phyloP scores from a whole-genome alignment of 352 stramenopile genomes.

The Phytophthora idaei region DNA sequence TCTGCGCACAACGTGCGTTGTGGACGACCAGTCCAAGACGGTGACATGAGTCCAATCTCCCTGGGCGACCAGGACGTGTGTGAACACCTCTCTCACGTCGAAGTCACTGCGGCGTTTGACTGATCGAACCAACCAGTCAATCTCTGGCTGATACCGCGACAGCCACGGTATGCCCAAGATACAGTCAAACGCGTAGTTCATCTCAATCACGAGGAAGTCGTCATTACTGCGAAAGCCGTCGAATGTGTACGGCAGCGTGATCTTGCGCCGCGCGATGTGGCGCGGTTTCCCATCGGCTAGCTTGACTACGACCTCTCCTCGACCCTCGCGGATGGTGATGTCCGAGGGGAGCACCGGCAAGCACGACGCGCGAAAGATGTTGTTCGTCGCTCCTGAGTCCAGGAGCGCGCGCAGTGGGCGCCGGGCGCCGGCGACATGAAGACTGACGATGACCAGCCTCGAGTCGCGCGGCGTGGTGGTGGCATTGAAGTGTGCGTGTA shows the following conservation, averaged over 20 bases:
- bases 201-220: conserved; percentile 2
- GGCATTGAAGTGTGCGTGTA: neutral
- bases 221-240: neutral
- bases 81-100: neutral
- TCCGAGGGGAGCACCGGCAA: neutral
- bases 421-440: no score
- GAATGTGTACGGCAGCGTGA: neutral
- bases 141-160: neutral
- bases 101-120: neutral
- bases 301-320: conserved; percentile 6
- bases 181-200: conserved; percentile 32
- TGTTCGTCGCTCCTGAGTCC: neutral
- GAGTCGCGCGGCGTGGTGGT: no score
- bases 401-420: no score
- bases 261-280: conserved; percentile 1
- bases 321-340: neutral
- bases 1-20: neutral
- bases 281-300: conserved; percentile 14
- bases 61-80: neutral
- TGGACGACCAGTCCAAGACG: neutral
- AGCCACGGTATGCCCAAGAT: conserved; percentile 25
- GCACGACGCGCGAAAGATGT: neutral
- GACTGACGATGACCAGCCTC: no score
- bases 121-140: no score
- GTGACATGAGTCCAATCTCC: neutral